These are phyloP conservation scores for Cryptococcus jaspeensis DNA, from an alignment of 1,284 basidiomycete genomes.

Conservation along the genomic window DNA sequence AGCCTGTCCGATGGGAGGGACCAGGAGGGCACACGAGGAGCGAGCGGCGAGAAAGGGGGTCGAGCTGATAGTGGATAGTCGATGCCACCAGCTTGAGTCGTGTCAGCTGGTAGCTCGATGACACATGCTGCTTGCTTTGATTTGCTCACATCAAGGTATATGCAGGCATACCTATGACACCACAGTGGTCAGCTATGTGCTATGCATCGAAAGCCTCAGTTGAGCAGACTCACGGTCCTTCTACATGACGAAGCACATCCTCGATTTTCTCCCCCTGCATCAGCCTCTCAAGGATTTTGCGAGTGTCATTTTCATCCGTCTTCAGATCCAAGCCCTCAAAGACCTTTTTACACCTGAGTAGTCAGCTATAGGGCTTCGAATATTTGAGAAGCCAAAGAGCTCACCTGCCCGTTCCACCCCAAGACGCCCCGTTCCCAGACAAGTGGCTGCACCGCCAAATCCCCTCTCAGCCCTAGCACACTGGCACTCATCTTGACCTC, in stretches of 20 bases:
- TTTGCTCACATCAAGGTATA: constrained; percentile 67
- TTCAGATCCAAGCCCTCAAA: constrained; percentile 71
- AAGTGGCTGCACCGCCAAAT: constrained; percentile 71
- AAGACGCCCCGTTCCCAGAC: constrained; percentile 58
- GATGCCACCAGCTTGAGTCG: constrained; percentile 50
- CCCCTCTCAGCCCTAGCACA: constrained; percentile 74
- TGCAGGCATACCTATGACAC: constrained; percentile 70
- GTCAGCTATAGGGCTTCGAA: not conserved
- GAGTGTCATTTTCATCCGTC: constrained; percentile 75
- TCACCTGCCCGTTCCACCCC: constrained; percentile 88
- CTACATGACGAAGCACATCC: constrained; percentile 62
- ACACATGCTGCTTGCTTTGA: not conserved
- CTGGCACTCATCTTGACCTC: constrained; percentile 64
- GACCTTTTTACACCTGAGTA: constrained; percentile 54
- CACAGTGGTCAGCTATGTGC: not conserved
- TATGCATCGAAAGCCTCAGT: not conserved
- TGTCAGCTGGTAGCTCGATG: constrained; percentile 2
- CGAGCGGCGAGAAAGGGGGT: constrained; percentile 88
- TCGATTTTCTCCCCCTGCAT: constrained; percentile 54
- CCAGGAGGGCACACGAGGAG: constrained; percentile 59
- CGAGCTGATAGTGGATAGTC: constrained; percentile 74
- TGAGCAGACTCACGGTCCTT: constrained; percentile 73
- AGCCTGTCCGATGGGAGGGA: not conserved
- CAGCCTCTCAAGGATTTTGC: constrained; percentile 62
- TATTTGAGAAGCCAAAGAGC: constrained; percentile 21